A percentile compares a stretch with the other conserved stretches of the same genome.
These are phyloP conservation scores for Annona cherimola DNA, from an alignment of 164 flowering plant genomes.

Conservation along the genomic window DNA sequence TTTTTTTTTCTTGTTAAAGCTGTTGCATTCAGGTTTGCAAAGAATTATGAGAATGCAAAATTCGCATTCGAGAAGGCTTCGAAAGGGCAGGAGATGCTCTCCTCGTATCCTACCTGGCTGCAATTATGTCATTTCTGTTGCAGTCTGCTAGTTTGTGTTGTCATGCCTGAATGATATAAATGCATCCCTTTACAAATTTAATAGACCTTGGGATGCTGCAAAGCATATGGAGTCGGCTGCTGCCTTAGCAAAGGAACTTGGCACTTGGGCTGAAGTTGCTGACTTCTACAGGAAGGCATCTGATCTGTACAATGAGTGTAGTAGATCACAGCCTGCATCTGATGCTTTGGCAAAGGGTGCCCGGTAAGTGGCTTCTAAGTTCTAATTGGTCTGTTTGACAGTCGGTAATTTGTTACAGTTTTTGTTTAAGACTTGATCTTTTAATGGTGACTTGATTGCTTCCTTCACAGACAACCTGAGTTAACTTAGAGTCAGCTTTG, in stretches of 20 bases:
- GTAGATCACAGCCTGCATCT: conserved; percentile 90
- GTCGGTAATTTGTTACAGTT: not conserved
- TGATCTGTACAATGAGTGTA: conserved; percentile 71
- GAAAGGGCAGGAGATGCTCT: conserved; percentile 89
- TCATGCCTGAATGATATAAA: not conserved
- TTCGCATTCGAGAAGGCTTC: conserved; percentile 88
- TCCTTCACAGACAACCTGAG: not conserved
- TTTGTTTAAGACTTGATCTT: not conserved
- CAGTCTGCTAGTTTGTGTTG: not conserved
- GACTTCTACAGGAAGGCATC: conserved; percentile 81
- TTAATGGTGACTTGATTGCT: not conserved
- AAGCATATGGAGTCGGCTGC: conserved; percentile 97
- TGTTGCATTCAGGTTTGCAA: conserved; percentile 53
- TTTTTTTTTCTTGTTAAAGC: conserved; percentile 39
- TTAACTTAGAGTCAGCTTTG: not conserved
- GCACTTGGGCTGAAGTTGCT: conserved; percentile 76
- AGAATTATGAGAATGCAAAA: conserved; percentile 71
- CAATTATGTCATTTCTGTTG: not conserved
- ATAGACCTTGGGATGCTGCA: conserved; percentile 98
- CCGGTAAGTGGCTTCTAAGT: conserved; percentile 39
- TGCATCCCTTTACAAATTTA: conserved; percentile 41
- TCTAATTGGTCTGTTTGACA: not conserved
- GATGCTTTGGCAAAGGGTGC: conserved; percentile 97
- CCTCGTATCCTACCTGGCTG: conserved; percentile 66
- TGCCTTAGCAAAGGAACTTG: conserved; percentile 67